Base-by-base conservation (phyloP, 2,329 filamentous ascomycete genomes). In the Colletotrichum plurivorum region DNA sequence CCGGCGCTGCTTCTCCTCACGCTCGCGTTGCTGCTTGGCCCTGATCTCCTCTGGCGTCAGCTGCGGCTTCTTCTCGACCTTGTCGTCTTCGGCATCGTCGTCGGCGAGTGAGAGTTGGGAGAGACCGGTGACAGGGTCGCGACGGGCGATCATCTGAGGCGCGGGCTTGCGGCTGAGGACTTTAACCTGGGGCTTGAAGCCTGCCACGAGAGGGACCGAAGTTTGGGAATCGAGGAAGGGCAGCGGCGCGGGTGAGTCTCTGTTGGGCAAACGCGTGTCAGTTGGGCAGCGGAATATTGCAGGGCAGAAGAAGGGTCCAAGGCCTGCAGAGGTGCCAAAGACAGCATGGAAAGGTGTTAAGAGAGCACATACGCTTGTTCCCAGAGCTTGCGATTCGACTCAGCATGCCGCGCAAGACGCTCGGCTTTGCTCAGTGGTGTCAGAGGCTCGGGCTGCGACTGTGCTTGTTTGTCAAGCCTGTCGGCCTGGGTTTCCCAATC, bases 401-500 rank as follows among this genome's bases (percentile, higher is more conserved):
- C 94, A 31, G 88, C 89, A 78, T 98, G 95, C 77, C 92, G 89
- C 13, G 93, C 93, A 71, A 93, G 85, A 49, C 92, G 90, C 80
- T 98, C 92, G 4, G 93, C 90, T 76, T 93, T 94, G 72, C 89
- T 90, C 69, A 94, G 79, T 51, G 80, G 80, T 53, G 78, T 78
- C 73, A 81, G 80, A 18, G 79, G 76, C 58, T 75, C 75, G 43
- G 76, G 74, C 63, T 75, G 73, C 63, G 78, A 72, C 39, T 79
- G 75, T n/a, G 79, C 73, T 61, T 81, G 82, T 71, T 81, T 78
- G 43, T 77, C 76, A 55, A 79, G 77, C 67, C 78, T 86, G 78
- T 97, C 94, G 66, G 93, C 94, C 77, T 92, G 88, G 6, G 84
- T 82, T 78, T 95, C 93, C 94, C 95, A 98, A 76, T 97, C 93